A percentile compares a stretch with the other conserved stretches of the same genome.
Evolutionary conservation across 1,139 yeast species (phyloP).

Genomic region (Sugiyamaella pinicola): DNA sequence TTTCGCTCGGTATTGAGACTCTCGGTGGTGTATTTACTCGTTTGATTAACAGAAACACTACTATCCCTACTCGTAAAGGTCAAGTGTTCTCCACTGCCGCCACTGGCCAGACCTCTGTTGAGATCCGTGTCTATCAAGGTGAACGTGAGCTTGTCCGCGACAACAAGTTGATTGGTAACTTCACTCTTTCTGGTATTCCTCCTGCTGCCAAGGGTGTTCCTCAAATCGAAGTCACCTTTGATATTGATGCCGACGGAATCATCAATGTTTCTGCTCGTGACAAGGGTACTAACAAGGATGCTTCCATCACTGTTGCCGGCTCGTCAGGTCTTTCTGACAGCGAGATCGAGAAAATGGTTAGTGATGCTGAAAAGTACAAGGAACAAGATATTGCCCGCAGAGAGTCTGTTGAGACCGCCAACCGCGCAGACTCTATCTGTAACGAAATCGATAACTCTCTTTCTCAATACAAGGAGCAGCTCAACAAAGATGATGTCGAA

Average conservation of each 20-base stretch:
- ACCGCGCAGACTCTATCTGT: conserved; percentile 96
- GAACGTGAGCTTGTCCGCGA: conserved; percentile 99
- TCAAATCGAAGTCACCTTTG: conserved; percentile 97
- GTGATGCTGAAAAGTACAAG: conserved; percentile 97
- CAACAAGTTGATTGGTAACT: conserved; percentile 98
- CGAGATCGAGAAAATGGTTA: conserved; percentile 98
- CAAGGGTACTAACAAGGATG: conserved; percentile 97
- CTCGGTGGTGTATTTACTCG: conserved; percentile 99
- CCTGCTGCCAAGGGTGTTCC: conserved; percentile 99
- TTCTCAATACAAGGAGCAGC: conserved; percentile 91
- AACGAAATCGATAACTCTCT: conserved; percentile 94
- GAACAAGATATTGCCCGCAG: conserved; percentile 94
- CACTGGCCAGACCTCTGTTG: conserved; percentile 98
- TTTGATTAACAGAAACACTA: conserved; percentile 95
- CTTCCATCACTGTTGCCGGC: conserved; percentile 98
- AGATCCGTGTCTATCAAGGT: conserved; percentile 99
- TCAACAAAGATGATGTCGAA: conserved; percentile 84
- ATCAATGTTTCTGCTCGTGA: conserved; percentile 98
- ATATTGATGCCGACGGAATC: conserved; percentile 98
- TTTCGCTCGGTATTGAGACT: conserved; percentile 97
- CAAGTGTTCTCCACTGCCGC: conserved; percentile 99
- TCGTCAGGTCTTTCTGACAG: conserved; percentile 95
- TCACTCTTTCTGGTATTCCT: conserved; percentile 93
- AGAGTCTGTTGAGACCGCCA: conserved; percentile 91
- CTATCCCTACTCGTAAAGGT: conserved; percentile 96